These are phyloP conservation scores for Monosporozyma solicola DNA, from an alignment of 805 yeast genomes.

Conservation along the genomic window DNA sequence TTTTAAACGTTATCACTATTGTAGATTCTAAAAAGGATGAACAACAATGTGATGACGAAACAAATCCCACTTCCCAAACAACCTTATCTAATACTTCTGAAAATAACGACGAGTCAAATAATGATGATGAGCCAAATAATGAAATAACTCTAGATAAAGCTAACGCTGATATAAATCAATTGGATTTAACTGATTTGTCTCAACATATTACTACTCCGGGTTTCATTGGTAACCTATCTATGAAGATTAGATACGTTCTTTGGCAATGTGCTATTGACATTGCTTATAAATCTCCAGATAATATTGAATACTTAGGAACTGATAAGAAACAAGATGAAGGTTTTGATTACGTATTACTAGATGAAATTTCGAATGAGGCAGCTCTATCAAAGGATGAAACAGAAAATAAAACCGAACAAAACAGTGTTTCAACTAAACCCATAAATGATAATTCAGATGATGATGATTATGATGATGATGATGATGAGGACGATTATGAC, in stretches of 20 bases:
- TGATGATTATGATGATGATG: slow-evolving; percentile 10
- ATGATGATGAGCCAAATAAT: background rate
- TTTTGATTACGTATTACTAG: slow-evolving; percentile 11
- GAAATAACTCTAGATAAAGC: slow-evolving; percentile 8
- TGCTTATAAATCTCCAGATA: slow-evolving; percentile 22
- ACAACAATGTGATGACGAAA: slow-evolving; percentile 1
- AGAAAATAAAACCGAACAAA: slow-evolving; percentile 1
- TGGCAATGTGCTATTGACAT: slow-evolving; percentile 50
- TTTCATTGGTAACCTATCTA: slow-evolving; percentile 47
- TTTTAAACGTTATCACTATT: slow-evolving; percentile 15
- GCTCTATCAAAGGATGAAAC: background rate
- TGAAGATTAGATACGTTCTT: slow-evolving; percentile 55
- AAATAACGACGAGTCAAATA: background rate
- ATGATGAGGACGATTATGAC: slow-evolving; percentile 11
- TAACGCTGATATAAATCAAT: slow-evolving; percentile 31
- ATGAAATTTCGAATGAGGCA: background rate
- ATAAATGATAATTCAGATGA: slow-evolving; percentile 9
- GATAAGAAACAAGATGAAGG: slow-evolving; percentile 13
- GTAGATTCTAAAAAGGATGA: slow-evolving; percentile 3
- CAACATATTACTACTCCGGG: slow-evolving; percentile 37
- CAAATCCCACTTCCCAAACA: background rate
- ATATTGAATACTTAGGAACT: slow-evolving; percentile 25
- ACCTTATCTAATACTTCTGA: background rate
- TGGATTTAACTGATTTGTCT: slow-evolving; percentile 34
- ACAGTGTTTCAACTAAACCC: background rate